Percentiles rank a stretch among this genome's conserved stretches.
phyloP scores from a whole-genome alignment of 2,329 filamentous ascomycete species.

The Aspergillaceae sp. region DNA sequence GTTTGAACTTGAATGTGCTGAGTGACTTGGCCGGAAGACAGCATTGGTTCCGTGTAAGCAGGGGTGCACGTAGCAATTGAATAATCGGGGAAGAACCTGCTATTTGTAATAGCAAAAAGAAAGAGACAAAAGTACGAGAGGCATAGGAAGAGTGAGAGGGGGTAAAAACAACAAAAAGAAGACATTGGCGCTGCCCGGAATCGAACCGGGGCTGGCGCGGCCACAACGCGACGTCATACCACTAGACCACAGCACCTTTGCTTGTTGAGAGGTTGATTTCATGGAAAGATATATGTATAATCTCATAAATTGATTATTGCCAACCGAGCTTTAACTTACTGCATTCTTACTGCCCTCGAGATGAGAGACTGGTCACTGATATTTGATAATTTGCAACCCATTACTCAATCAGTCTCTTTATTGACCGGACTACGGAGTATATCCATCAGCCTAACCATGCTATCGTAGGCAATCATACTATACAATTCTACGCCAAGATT shows the following conservation, averaged over 20 bases:
- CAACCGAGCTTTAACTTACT: not conserved
- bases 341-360: too few species aligned
- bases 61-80: too few species aligned
- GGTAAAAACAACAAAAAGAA: not conserved
- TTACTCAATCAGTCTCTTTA: not conserved
- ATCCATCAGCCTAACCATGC: too few species aligned
- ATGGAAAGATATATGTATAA: not conserved
- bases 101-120: too few species aligned
- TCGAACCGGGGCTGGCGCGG: slow-evolving; percentile 1
- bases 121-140: too few species aligned
- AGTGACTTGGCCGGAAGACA: too few species aligned
- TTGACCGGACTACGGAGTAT: not conserved
- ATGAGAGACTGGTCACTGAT: too few species aligned
- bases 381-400: not conserved
- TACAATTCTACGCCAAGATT: not conserved
- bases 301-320: not conserved
- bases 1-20: too few species aligned
- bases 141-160: too few species aligned
- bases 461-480: not conserved
- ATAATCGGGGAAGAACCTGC: too few species aligned
- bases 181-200: not conserved
- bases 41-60: too few species aligned
- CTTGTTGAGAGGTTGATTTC: not conserved
- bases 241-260: slow-evolving; percentile 1
- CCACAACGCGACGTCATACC: slow-evolving; percentile 1